A percentile compares a stretch with the other conserved stretches of the same genome.
These are phyloP conservation scores for Dictyostelium brefeldianum DNA, from an alignment of 78 protist genomes.

Conservation along the genomic window DNA sequence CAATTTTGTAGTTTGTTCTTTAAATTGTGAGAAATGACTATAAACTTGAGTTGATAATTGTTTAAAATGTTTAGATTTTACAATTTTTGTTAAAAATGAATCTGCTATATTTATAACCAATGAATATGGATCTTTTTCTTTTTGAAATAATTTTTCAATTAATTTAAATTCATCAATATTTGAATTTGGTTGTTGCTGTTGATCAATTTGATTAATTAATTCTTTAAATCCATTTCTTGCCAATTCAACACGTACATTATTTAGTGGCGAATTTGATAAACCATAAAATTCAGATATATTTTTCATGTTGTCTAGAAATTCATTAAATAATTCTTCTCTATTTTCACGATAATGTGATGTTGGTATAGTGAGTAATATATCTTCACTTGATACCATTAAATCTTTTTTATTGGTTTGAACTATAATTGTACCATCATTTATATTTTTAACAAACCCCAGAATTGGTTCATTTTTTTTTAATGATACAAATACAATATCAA, in stretches of 20 bases:
- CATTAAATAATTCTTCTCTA: not conserved
- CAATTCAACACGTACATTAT: not conserved
- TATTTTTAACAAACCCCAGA: not conserved
- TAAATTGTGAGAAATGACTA: not conserved
- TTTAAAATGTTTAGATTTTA: not conserved
- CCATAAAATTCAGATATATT: not conserved
- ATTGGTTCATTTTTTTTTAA: not conserved
- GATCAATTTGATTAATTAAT: not conserved
- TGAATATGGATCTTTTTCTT: not conserved
- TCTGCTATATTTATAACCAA: not conserved
- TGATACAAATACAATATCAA: conserved; percentile 13
- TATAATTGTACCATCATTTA: not conserved
- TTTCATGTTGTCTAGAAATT: not conserved
- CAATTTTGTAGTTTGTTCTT: not conserved
- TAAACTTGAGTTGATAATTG: not conserved
- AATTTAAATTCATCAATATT: not conserved
- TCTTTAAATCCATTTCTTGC: not conserved
- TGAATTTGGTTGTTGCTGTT: not conserved
- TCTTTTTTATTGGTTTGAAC: not conserved
- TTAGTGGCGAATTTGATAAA: not conserved
- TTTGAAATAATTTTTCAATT: not conserved
- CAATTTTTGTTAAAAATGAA: conserved; percentile 1
- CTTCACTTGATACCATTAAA: not conserved
- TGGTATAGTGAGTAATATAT: not conserved
- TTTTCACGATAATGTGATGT: conserved; percentile 6